Percentiles rank a stretch among this genome's conserved stretches.
Evolutionary conservation across 768 basidiomycete genomes (phyloP).

Genomic region (Phanerochaete sordida): DNA sequence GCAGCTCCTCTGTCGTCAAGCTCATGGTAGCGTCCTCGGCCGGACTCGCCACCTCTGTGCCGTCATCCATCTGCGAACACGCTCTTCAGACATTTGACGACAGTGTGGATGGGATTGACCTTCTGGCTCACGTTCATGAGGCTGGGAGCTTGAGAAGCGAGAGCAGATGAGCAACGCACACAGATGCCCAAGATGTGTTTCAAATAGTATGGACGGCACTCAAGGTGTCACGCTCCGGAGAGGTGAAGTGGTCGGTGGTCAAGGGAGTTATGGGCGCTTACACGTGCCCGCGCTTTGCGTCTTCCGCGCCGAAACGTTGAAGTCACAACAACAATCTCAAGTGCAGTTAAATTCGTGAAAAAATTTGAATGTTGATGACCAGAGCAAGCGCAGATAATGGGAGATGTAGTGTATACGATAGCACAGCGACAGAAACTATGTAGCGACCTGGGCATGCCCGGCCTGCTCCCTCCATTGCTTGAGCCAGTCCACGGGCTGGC

Average conservation of each 20-base stretch:
- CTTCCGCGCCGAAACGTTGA: too few species aligned
- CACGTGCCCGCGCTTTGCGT: background rate
- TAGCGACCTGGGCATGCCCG: slow-evolving; percentile 18
- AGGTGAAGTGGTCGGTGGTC: background rate
- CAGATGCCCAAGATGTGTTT: too few species aligned
- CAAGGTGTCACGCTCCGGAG: background rate
- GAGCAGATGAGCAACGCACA: background rate
- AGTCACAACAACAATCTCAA: too few species aligned
- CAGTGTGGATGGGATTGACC: background rate
- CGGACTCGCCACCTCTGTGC: slow-evolving; percentile 2
- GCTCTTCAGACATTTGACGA: background rate
- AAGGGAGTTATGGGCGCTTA: background rate
- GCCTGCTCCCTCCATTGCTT: slow-evolving; percentile 23
- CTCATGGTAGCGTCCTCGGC: background rate
- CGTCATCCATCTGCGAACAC: slow-evolving; percentile 8
- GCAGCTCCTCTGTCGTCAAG: slow-evolving; percentile 14
- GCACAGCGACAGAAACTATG: background rate
- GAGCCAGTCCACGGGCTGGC: slow-evolving; percentile 25
- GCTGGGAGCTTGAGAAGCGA: background rate
- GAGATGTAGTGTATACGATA: background rate
- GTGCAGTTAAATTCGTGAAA: background rate
- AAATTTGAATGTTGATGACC: background rate
- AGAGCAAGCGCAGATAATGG: background rate
- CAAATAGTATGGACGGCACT: too few species aligned
- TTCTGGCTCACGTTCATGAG: slow-evolving; percentile 1